Evolutionary conservation across 305 asterid species (phyloP).

Genomic region (Ajuga reptans): DNA sequence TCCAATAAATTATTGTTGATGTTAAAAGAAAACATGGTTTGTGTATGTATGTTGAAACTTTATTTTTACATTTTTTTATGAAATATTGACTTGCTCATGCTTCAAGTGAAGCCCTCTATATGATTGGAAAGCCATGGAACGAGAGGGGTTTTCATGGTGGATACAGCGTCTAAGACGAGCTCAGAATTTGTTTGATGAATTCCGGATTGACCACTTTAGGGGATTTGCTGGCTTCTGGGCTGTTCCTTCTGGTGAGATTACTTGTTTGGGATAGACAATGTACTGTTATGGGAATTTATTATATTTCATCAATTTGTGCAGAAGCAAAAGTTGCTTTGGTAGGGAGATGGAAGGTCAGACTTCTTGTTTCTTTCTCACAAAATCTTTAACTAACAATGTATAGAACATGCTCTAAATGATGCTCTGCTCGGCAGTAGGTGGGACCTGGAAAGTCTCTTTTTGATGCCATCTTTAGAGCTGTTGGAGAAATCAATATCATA

Average conservation of each 20-base stretch:
- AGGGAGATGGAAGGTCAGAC: conserved; percentile 88
- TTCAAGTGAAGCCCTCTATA: conserved; percentile 60
- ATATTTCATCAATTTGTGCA: conserved; percentile 29
- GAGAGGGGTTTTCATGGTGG: conserved; percentile 93
- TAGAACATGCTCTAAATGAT: conserved; percentile 25
- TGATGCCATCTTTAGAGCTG: conserved; percentile 64
- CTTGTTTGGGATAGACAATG: conserved; percentile 9
- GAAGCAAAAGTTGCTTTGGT: conserved; percentile 79
- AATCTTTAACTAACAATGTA: conserved; percentile 13
- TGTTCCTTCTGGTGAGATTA: conserved; percentile 81
- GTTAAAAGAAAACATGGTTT: neutral
- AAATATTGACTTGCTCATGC: conserved; percentile 20
- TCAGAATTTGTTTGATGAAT: conserved; percentile 78
- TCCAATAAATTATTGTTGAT: neutral
- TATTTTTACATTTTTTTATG: conserved; percentile 7
- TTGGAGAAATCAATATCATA: conserved; percentile 80
- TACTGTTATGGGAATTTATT: conserved; percentile 2
- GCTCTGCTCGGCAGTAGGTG: conserved; percentile 52
- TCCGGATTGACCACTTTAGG: conserved; percentile 94
- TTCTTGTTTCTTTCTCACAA: conserved; percentile 15
- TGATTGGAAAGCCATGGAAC: conserved; percentile 90
- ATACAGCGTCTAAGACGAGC: conserved; percentile 72
- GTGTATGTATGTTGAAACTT: neutral
- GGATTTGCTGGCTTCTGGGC: conserved; percentile 99
- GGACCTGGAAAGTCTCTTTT: conserved; percentile 89